A percentile compares a stretch with the other conserved stretches of the same genome.
Evolutionary conservation across 805 yeast genomes (phyloP).

Genomic region (Candida parachauliodes): DNA sequence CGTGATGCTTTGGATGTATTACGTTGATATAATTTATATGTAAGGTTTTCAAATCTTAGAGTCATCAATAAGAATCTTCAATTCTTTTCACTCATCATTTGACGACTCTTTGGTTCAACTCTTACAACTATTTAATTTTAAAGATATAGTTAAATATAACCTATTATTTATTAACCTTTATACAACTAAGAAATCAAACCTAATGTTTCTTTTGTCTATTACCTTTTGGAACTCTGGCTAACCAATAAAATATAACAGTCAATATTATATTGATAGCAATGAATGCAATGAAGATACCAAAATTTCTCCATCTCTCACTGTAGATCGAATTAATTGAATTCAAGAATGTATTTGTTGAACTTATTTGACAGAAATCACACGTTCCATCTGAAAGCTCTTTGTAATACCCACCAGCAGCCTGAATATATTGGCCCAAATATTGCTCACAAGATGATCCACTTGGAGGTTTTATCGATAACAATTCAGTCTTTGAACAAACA

Average conservation of each 20-base stretch:
- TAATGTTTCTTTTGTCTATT: slow-evolving; percentile 34
- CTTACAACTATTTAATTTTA: too few relatives aligned
- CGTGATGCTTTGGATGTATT: too few relatives aligned
- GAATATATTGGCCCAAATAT: slow-evolving; percentile 28
- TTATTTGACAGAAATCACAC: slow-evolving; percentile 61
- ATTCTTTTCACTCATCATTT: too few relatives aligned
- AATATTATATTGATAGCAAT: slow-evolving; percentile 31
- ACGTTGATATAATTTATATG: too few relatives aligned
- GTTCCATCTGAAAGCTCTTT: slow-evolving; percentile 41
- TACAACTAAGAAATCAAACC: too few relatives aligned
- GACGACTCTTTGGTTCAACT: too few relatives aligned
- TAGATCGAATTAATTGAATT: slow-evolving; percentile 39
- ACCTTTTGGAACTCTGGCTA: slow-evolving; percentile 73
- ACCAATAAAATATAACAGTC: slow-evolving; percentile 48
- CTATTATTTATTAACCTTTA: slow-evolving; percentile 1
- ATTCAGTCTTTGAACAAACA: slow-evolving; percentile 26
- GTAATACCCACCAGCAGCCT: slow-evolving; percentile 43
- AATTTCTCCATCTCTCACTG: slow-evolving; percentile 63
- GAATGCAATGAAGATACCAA: slow-evolving; percentile 47
- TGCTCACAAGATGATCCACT: slow-evolving; percentile 20
- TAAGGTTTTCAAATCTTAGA: too few relatives aligned
- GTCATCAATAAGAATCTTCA: too few relatives aligned
- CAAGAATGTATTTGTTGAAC: slow-evolving; percentile 59
- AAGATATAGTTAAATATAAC: too few relatives aligned
- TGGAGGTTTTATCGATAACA: slow-evolving; percentile 16